Conservation (phyloP, 2,329 filamentous ascomycete genomes). For the Lecanoromycetidae sp. region DNA sequence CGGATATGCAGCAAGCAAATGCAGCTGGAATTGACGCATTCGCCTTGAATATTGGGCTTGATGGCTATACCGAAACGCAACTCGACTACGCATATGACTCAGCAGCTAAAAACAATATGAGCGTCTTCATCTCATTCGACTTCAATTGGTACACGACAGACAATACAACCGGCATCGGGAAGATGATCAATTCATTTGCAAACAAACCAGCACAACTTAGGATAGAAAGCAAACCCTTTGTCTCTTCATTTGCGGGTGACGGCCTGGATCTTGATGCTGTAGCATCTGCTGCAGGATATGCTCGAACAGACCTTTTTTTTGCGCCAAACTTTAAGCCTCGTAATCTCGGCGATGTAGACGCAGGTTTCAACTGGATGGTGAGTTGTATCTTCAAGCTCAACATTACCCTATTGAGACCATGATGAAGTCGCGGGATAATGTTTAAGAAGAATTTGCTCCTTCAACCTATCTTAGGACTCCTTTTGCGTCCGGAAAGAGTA, state of each 20-base stretch:
- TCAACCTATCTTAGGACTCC: too few species aligned
- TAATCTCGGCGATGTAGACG: constrained; percentile 19
- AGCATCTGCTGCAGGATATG: constrained; percentile 22
- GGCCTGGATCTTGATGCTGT: constrained; percentile 29
- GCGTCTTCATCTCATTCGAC: constrained; percentile 23
- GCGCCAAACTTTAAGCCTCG: constrained; percentile 33
- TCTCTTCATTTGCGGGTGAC: constrained; percentile 24
- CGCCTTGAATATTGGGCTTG: constrained; percentile 27
- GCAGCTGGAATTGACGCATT: constrained; percentile 27
- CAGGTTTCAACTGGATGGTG: constrained; percentile 31
- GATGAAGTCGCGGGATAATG: too few species aligned
- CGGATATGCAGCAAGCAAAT: constrained; percentile 25
- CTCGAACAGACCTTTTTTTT: constrained; percentile 30
- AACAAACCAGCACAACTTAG: constrained; percentile 8
- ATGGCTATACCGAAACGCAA: constrained; percentile 21
- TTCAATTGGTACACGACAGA: constrained; percentile 22
- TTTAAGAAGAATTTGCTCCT: too few species aligned
- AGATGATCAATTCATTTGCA: constrained; percentile 7
- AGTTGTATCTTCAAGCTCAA: too few species aligned
- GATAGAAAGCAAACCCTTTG: constrained; percentile 9
- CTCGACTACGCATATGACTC: constrained; percentile 16
- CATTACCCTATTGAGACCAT: too few species aligned
- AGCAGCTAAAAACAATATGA: constrained; percentile 15
- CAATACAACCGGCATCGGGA: constrained; percentile 5
- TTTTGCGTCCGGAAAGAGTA: too few species aligned